A percentile compares a stretch with the other conserved stretches of the same genome.
Evolutionary conservation across 1,139 yeast species (phyloP).

Genomic region (Wickerhamomyces sp.): DNA sequence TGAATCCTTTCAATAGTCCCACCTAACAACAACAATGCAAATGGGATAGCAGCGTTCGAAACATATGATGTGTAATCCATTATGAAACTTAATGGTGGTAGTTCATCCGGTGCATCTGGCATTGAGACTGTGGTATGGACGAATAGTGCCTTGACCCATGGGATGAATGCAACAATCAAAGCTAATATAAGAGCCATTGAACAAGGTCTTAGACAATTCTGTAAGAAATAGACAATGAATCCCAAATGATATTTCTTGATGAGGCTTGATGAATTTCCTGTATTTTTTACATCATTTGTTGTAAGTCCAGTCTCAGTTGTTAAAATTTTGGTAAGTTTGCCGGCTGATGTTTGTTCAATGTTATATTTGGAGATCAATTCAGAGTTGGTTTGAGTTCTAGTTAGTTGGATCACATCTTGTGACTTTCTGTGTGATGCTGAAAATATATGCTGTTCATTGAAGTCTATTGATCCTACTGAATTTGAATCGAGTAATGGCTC

Average conservation of each 20-base stretch:
- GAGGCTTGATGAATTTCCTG: constrained; percentile 24
- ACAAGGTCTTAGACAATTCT: constrained; percentile 65
- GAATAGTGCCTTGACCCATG: constrained; percentile 79
- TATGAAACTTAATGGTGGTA: constrained; percentile 78
- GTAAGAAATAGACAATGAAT: constrained; percentile 27
- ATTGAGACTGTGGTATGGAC: constrained; percentile 39
- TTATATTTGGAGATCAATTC: constrained; percentile 63
- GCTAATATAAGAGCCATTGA: constrained; percentile 61
- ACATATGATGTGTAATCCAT: constrained; percentile 76
- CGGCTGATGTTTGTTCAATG: constrained; percentile 28
- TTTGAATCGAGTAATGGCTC: not conserved
- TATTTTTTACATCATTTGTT: constrained; percentile 23
- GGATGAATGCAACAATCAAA: constrained; percentile 69
- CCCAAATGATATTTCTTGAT: constrained; percentile 28
- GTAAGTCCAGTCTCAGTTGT: constrained; percentile 19
- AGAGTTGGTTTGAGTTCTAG: constrained; percentile 40
- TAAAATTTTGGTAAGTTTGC: constrained; percentile 8
- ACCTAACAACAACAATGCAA: constrained; percentile 74
- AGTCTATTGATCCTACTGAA: constrained; percentile 1
- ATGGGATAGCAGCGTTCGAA: constrained; percentile 84
- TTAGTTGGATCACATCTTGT: constrained; percentile 33
- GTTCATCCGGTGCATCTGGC: constrained; percentile 72
- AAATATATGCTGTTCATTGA: constrained; percentile 1
- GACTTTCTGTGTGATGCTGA: not conserved
- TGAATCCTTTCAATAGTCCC: constrained; percentile 76